Percentiles rank a stretch among this genome's conserved stretches.
These are phyloP conservation scores for Monosporascus sp. DNA, from an alignment of 2,329 filamentous ascomycete species.

Conservation along the genomic window DNA sequence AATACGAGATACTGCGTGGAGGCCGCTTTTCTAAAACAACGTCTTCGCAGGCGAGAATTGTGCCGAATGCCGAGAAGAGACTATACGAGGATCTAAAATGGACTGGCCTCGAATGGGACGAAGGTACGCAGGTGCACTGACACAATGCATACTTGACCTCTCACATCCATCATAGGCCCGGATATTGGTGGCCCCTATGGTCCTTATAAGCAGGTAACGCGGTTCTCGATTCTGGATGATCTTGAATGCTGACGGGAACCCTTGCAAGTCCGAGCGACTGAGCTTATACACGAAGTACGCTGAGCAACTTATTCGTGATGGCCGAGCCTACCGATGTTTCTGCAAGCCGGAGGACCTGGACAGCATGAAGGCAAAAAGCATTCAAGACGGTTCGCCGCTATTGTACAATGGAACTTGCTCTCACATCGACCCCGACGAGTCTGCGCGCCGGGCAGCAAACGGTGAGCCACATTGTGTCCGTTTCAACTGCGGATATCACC, in stretches of 20 bases:
- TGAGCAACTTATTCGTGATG: slow-evolving; percentile 60
- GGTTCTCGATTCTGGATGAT: background rate
- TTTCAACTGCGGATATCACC: slow-evolving; percentile 59
- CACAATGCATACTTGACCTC: slow-evolving; percentile 6
- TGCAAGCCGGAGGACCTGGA: slow-evolving; percentile 70
- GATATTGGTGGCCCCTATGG: slow-evolving; percentile 74
- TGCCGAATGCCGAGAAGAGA: slow-evolving; percentile 71
- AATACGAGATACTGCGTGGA: background rate
- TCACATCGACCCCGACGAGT: slow-evolving; percentile 59
- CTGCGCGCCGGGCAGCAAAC: slow-evolving; percentile 60
- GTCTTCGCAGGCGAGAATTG: slow-evolving; percentile 63
- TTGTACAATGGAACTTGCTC: slow-evolving; percentile 63
- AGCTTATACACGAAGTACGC: slow-evolving; percentile 67
- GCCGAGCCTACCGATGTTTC: slow-evolving; percentile 88
- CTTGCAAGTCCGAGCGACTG: slow-evolving; percentile 68
- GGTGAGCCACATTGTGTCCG: slow-evolving; percentile 74
- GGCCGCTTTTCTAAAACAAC: slow-evolving; percentile 2
- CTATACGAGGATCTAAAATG: slow-evolving; percentile 78
- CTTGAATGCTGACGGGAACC: slow-evolving; percentile 1
- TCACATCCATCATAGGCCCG: slow-evolving; percentile 51
- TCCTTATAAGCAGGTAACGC: slow-evolving; percentile 73
- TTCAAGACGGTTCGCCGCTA: slow-evolving; percentile 41
- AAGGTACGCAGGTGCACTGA: slow-evolving; percentile 50
- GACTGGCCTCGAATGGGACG: slow-evolving; percentile 90
- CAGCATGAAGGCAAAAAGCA: slow-evolving; percentile 57